Conservation (phyloP, 192 early-diverging fungal genomes). For the Entophlyctis luteolus region DNA sequence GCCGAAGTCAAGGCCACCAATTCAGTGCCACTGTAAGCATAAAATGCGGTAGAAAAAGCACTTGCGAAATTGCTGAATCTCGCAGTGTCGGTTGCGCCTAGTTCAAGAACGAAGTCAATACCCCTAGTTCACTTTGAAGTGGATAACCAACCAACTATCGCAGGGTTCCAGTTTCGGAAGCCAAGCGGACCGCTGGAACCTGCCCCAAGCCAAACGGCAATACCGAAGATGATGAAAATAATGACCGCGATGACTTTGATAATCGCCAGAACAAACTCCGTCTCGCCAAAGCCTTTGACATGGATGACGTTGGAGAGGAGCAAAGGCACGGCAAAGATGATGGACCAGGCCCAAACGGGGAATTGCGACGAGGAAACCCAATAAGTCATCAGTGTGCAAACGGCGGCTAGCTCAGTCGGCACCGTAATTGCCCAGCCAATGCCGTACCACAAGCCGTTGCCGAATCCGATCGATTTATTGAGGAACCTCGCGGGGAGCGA, state of each 20-base stretch:
- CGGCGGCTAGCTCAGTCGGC: conserved; percentile 69
- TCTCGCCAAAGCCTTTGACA: conserved; percentile 64
- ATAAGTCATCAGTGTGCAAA: conserved; percentile 67
- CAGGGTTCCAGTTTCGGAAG: conserved; percentile 25
- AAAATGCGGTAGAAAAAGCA: conserved; percentile 71
- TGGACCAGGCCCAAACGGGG: conserved; percentile 37
- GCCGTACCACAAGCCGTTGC: conserved; percentile 29
- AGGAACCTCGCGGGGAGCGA: conserved; percentile 74
- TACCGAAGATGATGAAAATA: conserved; percentile 78
- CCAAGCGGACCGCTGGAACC: conserved; percentile 36
- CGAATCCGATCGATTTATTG: conserved; percentile 56
- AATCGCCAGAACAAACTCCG: conserved; percentile 71
- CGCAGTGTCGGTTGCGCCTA: not conserved
- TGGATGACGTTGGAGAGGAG: conserved; percentile 57
- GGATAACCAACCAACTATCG: not conserved
- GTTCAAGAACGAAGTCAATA: not conserved
- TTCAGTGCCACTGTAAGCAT: conserved; percentile 46
- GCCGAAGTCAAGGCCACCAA: conserved; percentile 85
- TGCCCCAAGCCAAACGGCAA: conserved; percentile 61
- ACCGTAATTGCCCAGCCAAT: conserved; percentile 31
- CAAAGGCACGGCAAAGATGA: conserved; percentile 55
- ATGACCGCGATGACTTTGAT: conserved; percentile 81
- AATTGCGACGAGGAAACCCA: conserved; percentile 46
- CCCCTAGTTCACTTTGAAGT: not conserved
- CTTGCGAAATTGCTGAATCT: conserved; percentile 58